These are phyloP conservation scores for Microbotryum scabiosae DNA, from an alignment of 1,284 basidiomycete species.

Conservation along the genomic window DNA sequence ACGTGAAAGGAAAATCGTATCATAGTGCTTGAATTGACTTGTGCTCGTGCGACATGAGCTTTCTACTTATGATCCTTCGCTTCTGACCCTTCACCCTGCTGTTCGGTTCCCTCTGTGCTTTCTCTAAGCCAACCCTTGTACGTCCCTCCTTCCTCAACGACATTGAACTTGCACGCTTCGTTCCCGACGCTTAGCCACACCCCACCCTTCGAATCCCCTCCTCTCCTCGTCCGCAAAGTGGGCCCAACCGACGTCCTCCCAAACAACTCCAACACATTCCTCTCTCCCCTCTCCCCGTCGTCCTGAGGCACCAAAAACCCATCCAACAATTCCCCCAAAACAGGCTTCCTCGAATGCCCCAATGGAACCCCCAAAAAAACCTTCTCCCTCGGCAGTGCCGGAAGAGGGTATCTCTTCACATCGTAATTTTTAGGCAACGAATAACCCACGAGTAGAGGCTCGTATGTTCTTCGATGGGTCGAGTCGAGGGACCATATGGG, in stretches of 20 bases:
- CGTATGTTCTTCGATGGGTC: slow-evolving; percentile 29
- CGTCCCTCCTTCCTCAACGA: slow-evolving; percentile 1
- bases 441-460: slow-evolving; percentile 12
- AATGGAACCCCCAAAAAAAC: slow-evolving; percentile 25
- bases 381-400: slow-evolving; percentile 8
- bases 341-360: slow-evolving; percentile 32
- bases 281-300: too few species aligned
- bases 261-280: slow-evolving; percentile 32
- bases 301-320: slow-evolving; percentile 12
- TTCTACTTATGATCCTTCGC: too few species aligned
- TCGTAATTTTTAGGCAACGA: not conserved
- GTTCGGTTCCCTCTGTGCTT: not conserved
- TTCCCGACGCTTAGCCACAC: slow-evolving; percentile 32
- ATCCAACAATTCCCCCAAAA: slow-evolving; percentile 25
- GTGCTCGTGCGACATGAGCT: too few species aligned
- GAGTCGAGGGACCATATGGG: slow-evolving; percentile 29
- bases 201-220: not conserved
- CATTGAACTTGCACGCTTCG: slow-evolving; percentile 34
- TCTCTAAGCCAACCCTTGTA: not conserved
- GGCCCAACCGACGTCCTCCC: slow-evolving; percentile 20
- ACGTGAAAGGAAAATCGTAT: too few species aligned
- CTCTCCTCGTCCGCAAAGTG: not conserved
- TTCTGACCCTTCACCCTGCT: not conserved
- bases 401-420: not conserved
- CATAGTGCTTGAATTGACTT: too few species aligned